These are phyloP conservation scores for Suillus ampliporus DNA, from an alignment of 768 basidiomycete genomes.

Conservation along the genomic window DNA sequence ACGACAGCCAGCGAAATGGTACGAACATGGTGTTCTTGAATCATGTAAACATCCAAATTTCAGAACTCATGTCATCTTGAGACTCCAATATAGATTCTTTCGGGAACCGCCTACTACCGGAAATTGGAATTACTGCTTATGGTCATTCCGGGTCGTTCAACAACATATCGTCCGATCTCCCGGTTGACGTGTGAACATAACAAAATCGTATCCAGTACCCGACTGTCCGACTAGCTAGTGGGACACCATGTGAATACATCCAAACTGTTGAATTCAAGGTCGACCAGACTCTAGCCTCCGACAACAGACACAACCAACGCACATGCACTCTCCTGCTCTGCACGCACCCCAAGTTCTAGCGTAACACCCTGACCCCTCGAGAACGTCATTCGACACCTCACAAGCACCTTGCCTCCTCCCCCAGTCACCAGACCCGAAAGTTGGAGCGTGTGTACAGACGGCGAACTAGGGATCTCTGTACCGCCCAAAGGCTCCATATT, in stretches of 20 bases:
- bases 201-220: not conserved
- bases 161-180: not conserved
- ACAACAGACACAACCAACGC: conserved; percentile 91
- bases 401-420: conserved; percentile 95
- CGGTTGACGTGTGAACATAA: conserved; percentile 12
- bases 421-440: conserved; percentile 90
- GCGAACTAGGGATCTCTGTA: conserved; percentile 78
- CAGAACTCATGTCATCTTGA: conserved; percentile 14
- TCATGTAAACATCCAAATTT: conserved; percentile 11
- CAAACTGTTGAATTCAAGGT: not conserved
- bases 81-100: conserved; percentile 12
- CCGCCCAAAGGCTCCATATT: conserved; percentile 98
- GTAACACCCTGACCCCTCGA: conserved; percentile 90
- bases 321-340: conserved; percentile 88
- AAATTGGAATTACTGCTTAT: conserved; percentile 3
- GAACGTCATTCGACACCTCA: conserved; percentile 94
- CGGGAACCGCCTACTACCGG: conserved; percentile 3
- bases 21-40: conserved; percentile 10
- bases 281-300: conserved; percentile 52
- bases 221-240: conserved; percentile 4
- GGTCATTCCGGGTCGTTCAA: conserved; percentile 11
- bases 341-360: conserved; percentile 87
- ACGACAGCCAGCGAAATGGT: conserved; percentile 12
- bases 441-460: conserved; percentile 93
- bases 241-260: conserved; percentile 21